A percentile compares a stretch with the other conserved stretches of the same genome.
Conservation (phyloP, 352 stramenopile genomes). For the Globisporangium paroecandrum region DNA sequence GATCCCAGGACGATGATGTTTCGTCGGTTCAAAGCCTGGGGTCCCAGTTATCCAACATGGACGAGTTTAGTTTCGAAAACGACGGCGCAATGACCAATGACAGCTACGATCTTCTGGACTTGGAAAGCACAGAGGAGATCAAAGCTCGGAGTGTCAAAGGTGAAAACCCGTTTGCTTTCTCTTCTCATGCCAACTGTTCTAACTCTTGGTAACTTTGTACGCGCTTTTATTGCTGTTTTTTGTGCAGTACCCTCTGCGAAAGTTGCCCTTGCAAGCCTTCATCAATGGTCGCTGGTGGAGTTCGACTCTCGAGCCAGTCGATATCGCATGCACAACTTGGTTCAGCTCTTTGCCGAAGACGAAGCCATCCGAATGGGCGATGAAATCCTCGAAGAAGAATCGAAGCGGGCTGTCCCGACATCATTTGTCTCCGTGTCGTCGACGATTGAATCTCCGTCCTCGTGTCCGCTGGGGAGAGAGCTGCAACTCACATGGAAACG, state of each 20-base stretch:
- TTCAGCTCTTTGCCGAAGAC: constrained; percentile 81
- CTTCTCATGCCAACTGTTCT: not conserved
- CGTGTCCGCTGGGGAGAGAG: constrained; percentile 48
- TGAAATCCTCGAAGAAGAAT: constrained; percentile 28
- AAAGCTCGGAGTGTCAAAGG: constrained; percentile 43
- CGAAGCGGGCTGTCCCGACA: constrained; percentile 18
- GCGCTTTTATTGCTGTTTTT: not conserved
- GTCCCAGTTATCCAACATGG: constrained; percentile 62
- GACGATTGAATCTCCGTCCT: constrained; percentile 23
- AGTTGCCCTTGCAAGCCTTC: constrained; percentile 52
- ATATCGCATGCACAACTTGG: constrained; percentile 82
- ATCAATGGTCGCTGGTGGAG: constrained; percentile 82
- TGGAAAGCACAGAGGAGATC: constrained; percentile 67
- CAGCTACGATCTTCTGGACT: constrained; percentile 71
- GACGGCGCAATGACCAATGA: constrained; percentile 79
- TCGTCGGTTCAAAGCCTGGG: constrained; percentile 58
- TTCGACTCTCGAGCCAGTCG: constrained; percentile 63
- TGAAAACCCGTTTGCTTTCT: constrained; percentile 4
- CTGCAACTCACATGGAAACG: constrained; percentile 75
- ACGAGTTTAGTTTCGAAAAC: constrained; percentile 72
- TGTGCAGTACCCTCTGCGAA: constrained; percentile 43
- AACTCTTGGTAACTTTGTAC: not conserved
- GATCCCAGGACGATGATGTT: constrained; percentile 41
- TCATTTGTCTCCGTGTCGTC: constrained; percentile 36
- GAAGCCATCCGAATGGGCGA: constrained; percentile 62